Evolutionary conservation across 306 rosid genomes (phyloP), one percentile per base, ranked within the genome.

Genomic region (Mimosa pudica): DNA sequence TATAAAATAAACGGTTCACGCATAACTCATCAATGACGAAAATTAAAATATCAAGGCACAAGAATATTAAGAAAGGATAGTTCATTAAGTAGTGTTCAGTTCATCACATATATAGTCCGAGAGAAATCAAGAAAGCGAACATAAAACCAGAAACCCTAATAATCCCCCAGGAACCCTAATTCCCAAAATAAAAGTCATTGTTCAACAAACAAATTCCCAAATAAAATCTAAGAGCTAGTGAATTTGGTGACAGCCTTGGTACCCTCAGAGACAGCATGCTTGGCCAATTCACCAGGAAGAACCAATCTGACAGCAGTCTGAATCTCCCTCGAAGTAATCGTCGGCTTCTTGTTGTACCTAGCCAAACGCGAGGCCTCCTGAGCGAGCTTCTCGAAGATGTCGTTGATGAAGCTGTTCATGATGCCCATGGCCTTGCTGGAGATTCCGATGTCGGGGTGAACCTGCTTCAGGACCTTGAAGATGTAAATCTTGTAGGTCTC

Each of bases 371-470:
- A 92, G 0, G 97, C 70, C 65, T 92, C 97, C 82, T 92, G 97
- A 2, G 97, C 93, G 1, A 91, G 97, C 73, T 91, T 91, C 90
- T 91, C 97, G 17, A 91, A 91, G 66, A 91, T 91, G 11, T 91
- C 97, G 60, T 91, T 91, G 79, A 91, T 91, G 81, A 92, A 92
- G 18, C 90, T 85, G 84, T 92, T 92, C 97, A 92, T 92, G 82
- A 92, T 92, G 0, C 97, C 97, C 97, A 92, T 92, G 11, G 97
- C 97, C 76, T 91, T 91, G 84, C 93, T 91, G 20, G 97, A 91
- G 30, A 92, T 86, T 0, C 97, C 97, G 2, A 92, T 92, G 71
- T 92, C 97, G 0, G 97, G 97, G 64, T 92, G 97, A 0, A 92
- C 97, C 80, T 92, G 97, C 84, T 92, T 92, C 48, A 92, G 45